Base-by-base conservation (phyloP, 106 monocot species). In the Posidonia australis region DNA sequence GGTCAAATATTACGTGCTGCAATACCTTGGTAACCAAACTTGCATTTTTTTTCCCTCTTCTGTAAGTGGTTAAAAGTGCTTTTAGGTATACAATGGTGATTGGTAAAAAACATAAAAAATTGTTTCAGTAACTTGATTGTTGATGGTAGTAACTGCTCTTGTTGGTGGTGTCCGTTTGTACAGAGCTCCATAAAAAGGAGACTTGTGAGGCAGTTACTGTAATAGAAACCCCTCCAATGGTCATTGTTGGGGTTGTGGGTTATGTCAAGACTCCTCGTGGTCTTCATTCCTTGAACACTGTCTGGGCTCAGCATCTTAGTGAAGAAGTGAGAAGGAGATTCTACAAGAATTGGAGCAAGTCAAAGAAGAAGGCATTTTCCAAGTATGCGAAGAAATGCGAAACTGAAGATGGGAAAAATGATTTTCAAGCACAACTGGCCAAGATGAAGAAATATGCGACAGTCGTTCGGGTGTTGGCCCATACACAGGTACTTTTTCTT, bases 171-270 rank as follows among this genome's bases (percentile, higher is more conserved):
- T 57, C 16, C 19, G 21, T 17, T 32, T 59, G 21, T 60, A 18
- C 46, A 82, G 82, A 83, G 26, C 75, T 83, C 11, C 83, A 83
- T 60, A 79, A 83, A 63, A 83, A 79, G 61, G 83, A 83, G 62
- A 57, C 83, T 1, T 83, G 83, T 62, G 83, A 83, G 55, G 79
- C 79, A 26, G 73, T 83, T 0, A 83, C 79, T 25, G 62, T 83
- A 9, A 69, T 83, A 55, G 83, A 83, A 66, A 53, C 64, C 1
- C 79, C 83, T 1, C 83, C 83, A 3, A 73, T 83, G 83, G 55
- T 83, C 11, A 60, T 83, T 55, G 83, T 79, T 65, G 83, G 83
- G 36, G 72, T 83, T 47, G 79, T 83, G 31, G 79, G 68, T 53
- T 83, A 79, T 55, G 69, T 83, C 45, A 82, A 82, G 27, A 82